Conservation (phyloP, 2,329 filamentous ascomycete genomes). For the Fusarium globosum region DNA sequence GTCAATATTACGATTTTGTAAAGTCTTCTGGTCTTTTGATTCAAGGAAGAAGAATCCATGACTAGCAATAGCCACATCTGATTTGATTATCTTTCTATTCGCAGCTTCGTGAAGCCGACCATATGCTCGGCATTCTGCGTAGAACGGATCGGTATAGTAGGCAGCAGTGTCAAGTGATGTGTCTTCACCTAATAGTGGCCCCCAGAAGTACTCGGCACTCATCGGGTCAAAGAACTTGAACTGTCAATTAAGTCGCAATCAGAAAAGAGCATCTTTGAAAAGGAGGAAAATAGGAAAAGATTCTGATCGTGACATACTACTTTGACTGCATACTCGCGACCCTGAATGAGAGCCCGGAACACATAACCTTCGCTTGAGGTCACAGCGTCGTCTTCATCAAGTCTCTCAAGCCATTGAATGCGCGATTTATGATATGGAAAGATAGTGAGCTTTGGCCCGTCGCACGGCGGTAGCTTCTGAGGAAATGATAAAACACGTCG, state of each 20-base stretch:
- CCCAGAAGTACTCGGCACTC: conserved; percentile 32
- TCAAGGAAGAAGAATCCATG: conserved; percentile 14
- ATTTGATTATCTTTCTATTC: not conserved
- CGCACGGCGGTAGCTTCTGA: conserved; percentile 26
- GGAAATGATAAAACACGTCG: not conserved
- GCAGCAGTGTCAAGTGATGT: conserved; percentile 18
- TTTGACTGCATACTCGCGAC: conserved; percentile 36
- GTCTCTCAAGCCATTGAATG: conserved; percentile 37
- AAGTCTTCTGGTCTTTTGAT: conserved; percentile 8
- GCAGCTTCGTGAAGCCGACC: conserved; percentile 21
- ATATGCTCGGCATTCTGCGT: conserved; percentile 38
- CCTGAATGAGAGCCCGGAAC: conserved; percentile 27
- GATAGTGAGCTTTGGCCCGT: conserved; percentile 26
- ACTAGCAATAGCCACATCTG: not conserved
- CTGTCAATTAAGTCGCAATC: not conserved
- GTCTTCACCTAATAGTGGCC: conserved; percentile 21
- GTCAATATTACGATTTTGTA: conserved; percentile 6
- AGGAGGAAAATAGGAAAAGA: not conserved
- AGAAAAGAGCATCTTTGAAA: not conserved
- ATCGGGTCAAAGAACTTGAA: conserved; percentile 38
- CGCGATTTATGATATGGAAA: conserved; percentile 30
- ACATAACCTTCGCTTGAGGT: conserved; percentile 23
- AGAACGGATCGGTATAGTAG: conserved; percentile 41
- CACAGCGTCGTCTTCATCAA: conserved; percentile 13
- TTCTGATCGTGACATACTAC: conserved; percentile 4